Evolutionary conservation across 129 eudicot species (phyloP).

Genomic region (Silybum marianum): DNA sequence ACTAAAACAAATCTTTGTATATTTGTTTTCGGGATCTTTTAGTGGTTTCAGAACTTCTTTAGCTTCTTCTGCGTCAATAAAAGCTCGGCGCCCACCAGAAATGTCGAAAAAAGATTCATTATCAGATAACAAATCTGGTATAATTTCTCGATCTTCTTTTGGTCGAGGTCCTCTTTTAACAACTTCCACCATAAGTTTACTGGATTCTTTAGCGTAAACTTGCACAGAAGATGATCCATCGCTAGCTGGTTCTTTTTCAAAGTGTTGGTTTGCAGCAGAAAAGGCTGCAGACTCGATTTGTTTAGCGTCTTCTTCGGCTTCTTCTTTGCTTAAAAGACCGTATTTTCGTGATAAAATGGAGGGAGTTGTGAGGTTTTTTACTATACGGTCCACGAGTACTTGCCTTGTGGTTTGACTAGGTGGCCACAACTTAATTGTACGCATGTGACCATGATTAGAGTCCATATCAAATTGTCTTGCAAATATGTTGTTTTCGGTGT

Average conservation of each 20-base stretch:
- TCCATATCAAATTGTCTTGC: constrained; percentile 24
- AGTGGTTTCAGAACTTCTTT: constrained; percentile 61
- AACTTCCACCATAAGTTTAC: constrained; percentile 69
- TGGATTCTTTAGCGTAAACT: constrained; percentile 80
- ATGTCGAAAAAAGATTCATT: constrained; percentile 58
- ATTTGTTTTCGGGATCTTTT: constrained; percentile 54
- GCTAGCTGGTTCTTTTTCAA: constrained; percentile 68
- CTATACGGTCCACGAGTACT: constrained; percentile 69
- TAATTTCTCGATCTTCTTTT: constrained; percentile 30
- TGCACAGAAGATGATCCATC: constrained; percentile 86
- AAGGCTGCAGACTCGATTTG: constrained; percentile 66
- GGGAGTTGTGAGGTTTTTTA: constrained; percentile 63
- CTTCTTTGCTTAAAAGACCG: constrained; percentile 58
- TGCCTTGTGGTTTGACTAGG: constrained; percentile 76
- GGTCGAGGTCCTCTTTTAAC: constrained; percentile 49
- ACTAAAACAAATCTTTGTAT: constrained; percentile 77
- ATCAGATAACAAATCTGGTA: constrained; percentile 25
- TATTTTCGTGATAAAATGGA: constrained; percentile 75
- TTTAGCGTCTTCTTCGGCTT: constrained; percentile 71
- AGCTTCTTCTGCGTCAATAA: constrained; percentile 82
- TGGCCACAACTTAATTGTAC: constrained; percentile 85
- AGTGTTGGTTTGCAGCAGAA: constrained; percentile 54
- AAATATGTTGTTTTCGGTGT: neutral
- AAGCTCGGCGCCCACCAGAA: constrained; percentile 72
- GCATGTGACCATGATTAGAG: constrained; percentile 18